Base-by-base conservation (phyloP, 208 protist species). In the Leishmania aethiopica region DNA sequence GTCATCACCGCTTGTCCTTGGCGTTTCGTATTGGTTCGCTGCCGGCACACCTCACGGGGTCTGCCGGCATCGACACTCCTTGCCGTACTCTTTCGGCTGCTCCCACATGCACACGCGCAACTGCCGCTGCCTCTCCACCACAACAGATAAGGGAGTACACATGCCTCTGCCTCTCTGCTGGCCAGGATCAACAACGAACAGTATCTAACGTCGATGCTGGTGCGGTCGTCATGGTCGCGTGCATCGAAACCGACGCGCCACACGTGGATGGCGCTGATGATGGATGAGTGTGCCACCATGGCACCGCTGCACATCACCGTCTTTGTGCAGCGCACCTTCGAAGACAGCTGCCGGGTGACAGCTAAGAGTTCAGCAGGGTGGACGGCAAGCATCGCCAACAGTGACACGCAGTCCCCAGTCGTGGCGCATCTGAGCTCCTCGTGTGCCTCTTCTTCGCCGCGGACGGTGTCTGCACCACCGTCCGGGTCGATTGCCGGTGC, bases 251-350 rank as follows among this genome's bases (percentile, higher is more conserved):
- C 47, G 35, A 47, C 74, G 40, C 78, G 78, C 28, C 83, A 86
- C 57, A 80, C 83, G 53, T 86, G 83, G 83, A 86, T 83, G 75
- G 57, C 69, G 74, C 66, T 86, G 8, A 86, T 86, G 83, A 66
- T 83, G 57, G 83, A 86, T 28, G 83, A 86, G 67, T 86, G 83
- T 66, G 55, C 42, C 32, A 42, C 35, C 11, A 86, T 86, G 83
- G 62, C 74, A 19, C 77, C 60, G 25, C 10, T 40, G 53, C 6
- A 45, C 49, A 81, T 85, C 37, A 32, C 82, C 19, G 6, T 60
- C 49, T 79, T 85, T 15, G 82, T 85, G 45, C 72, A 75, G 6
- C 10, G 22, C 70, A 70, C 72, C 64, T 81, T 85, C 5, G 28
- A 76, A 3, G 42, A 40, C 47, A n/a, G 25, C 80, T 22, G 62